Evolutionary conservation across 129 eudicot genomes (phyloP).

Genomic region (Flaveria bidentis): DNA sequence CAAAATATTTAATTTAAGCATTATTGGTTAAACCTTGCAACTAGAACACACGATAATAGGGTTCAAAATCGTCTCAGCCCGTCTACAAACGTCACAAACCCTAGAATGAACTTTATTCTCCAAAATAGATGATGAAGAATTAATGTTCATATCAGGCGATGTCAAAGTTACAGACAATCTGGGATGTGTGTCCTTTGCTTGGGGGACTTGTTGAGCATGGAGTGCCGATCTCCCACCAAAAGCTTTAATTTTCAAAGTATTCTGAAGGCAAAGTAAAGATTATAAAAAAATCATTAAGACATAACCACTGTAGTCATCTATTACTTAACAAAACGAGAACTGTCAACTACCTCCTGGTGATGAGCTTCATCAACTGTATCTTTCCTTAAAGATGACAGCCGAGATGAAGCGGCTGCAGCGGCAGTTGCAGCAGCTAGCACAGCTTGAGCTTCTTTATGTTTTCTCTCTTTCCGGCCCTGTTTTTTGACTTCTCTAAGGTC

Average conservation of each 20-base stretch:
- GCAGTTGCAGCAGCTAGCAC: constrained; percentile 98
- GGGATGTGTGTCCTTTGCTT: constrained; percentile 58
- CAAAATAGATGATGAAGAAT: constrained; percentile 41
- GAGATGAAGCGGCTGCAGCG: constrained; percentile 96
- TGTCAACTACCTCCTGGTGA: constrained; percentile 47
- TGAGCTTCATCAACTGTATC: constrained; percentile 67
- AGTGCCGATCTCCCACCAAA: constrained; percentile 51
- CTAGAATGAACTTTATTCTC: constrained; percentile 57
- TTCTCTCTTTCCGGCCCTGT: constrained; percentile 89
- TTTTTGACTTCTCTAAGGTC: constrained; percentile 85
- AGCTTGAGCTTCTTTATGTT: constrained; percentile 94
- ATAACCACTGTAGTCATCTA: neutral
- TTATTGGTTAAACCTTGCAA: constrained; percentile 71
- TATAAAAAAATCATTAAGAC: neutral
- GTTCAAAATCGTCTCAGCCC: constrained; percentile 75
- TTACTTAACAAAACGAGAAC: neutral
- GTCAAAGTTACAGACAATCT: constrained; percentile 54
- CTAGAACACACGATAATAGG: constrained; percentile 75
- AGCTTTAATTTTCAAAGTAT: constrained; percentile 47
- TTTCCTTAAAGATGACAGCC: constrained; percentile 86
- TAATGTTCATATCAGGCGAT: constrained; percentile 52
- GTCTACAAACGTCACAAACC: constrained; percentile 83
- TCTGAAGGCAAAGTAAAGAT: constrained; percentile 30
- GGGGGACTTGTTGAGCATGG: constrained; percentile 51
- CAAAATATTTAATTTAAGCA: neutral